Evolutionary conservation across 2,329 filamentous ascomycete species (phyloP), one percentile per base, ranked within the genome.

Genomic region (Penicillium polonicum): DNA sequence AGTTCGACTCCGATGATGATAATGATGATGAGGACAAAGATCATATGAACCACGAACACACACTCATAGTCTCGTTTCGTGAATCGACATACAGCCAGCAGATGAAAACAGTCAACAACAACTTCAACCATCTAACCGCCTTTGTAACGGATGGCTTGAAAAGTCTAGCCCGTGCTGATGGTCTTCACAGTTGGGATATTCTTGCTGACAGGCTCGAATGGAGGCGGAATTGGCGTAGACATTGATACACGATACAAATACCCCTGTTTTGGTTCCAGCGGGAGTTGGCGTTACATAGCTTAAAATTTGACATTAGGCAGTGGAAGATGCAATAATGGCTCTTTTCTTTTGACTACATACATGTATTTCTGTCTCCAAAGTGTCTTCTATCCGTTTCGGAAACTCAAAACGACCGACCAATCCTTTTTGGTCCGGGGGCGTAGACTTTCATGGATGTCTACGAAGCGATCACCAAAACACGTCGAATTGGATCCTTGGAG

Each of bases 151-250:
- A 87, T 49, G 91, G 90, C 0, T 71, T 97, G 61, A 84, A 88
- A 53, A 88, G 88, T 10, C 85, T 94, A 10, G 87, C 90, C 49
- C 83, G 92, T 65, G 89, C 88, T 35, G 88, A 89, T 48, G 85
- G 85, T 29, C 86, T 90, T 75, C 81, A 68, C 69, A 83, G 87
- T 70, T 93, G 92, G 89, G 90, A 94, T 73, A 85, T 89, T 59
- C 72, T 96, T 59, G 91, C 89, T 0, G 91, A 96, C 72, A 89
- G 88, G 78, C 74, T 96, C 44, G 88, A 92, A 50, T 77, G 75
- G 75, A 71, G 72, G 51, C 46, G 43, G 68, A 68, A 27, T 27
- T 52, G 41, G 41, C 50, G 41, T 19, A 52, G 41, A 17, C 39
- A 21, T 10, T 52, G 39, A 52, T 52, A 42, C 48, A 51, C 27